Evolutionary conservation across 139 green algal species (phyloP).

Genomic region (Chlorella sp.): DNA sequence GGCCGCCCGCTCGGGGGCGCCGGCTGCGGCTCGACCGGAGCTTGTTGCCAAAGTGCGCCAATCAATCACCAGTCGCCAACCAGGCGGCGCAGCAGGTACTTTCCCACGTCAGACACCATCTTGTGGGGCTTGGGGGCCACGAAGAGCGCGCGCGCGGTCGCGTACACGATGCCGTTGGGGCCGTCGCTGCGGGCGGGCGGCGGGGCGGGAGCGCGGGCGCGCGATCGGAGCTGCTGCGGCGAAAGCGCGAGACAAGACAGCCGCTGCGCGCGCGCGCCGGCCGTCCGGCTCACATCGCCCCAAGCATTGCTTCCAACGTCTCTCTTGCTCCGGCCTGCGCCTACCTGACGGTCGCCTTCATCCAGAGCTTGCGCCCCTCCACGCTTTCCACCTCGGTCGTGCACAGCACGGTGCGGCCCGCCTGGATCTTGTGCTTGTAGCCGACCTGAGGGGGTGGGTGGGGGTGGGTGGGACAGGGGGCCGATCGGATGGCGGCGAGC

Average conservation of each 20-base stretch:
- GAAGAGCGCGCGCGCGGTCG: conserved; percentile 77
- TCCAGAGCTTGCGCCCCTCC: conserved; percentile 78
- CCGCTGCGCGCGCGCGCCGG: no score
- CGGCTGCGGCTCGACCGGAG: no score
- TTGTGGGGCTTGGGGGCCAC: conserved; percentile 58
- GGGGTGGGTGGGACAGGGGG: no score
- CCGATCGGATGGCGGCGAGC: no score
- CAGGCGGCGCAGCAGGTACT: conserved; percentile 35
- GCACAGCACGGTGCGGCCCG: conserved; percentile 61
- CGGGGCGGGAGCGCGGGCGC: not conserved
- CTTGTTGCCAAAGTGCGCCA: no score
- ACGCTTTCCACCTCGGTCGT: conserved; percentile 67
- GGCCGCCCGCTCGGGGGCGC: no score
- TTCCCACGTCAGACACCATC: conserved; percentile 43
- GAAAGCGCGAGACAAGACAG: no score
- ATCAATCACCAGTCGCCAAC: conserved; percentile 7
- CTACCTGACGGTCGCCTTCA: conserved; percentile 63
- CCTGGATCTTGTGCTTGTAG: conserved; percentile 63
- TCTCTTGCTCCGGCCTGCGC: no score
- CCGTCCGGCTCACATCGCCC: no score
- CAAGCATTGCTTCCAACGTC: no score
- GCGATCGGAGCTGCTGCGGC: not conserved
- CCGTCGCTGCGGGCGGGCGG: conserved; percentile 17
- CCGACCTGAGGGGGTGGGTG: no score
- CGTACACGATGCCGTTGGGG: conserved; percentile 61